Evolutionary conservation across 2,329 filamentous ascomycete species (phyloP), one percentile per base, ranked within the genome.

Genomic region (Cladosporium phlei): DNA sequence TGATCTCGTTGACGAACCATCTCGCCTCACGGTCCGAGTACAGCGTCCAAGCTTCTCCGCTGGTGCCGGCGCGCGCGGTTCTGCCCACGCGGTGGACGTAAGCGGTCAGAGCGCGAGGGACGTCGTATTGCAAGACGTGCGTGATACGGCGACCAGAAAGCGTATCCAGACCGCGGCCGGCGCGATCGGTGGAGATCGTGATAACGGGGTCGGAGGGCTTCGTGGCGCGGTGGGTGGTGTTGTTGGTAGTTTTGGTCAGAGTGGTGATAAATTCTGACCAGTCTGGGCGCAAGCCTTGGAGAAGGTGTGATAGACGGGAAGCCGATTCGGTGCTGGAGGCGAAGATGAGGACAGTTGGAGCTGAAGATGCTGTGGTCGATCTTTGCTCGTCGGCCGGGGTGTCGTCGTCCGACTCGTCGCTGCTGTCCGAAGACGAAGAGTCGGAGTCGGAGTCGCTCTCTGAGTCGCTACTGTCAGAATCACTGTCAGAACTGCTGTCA

Each of bases 11-110:
- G 78, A 87, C 89, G 68, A 97, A 98, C 90, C 93, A 95, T 34
- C 85, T 79, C 17, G 83, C 89, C 68, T 98, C 90, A 2, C 78
- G 77, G 57, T 89, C 84, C 3, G 83, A 84, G 38, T 95, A 82
- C 10, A 98, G 69, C 0, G 89, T 95, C 87, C 89, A 95, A 1
- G 91, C 88, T 38, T 81, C 76, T 1, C 91, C 91, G 1, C 69
- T 56, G 46, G 81, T 80, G 1, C 86, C 88, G 0, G 88, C 93
- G 63, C 90, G 78, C 1, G 91, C 91, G 1, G 91, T 96, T 47
- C 93, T 82, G 28, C 93, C 91, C 2, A 96, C 88, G 30, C 93
- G 84, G 65, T 97, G 93, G 4, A 97, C 82, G 59, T 97, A 97
- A 19, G 82, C 85, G 5, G 85, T 85, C 25, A 89, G 72, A 59